phyloP scores from a whole-genome alignment of 768 basidiomycete species.

The Coprinopsis marcescibilis region DNA sequence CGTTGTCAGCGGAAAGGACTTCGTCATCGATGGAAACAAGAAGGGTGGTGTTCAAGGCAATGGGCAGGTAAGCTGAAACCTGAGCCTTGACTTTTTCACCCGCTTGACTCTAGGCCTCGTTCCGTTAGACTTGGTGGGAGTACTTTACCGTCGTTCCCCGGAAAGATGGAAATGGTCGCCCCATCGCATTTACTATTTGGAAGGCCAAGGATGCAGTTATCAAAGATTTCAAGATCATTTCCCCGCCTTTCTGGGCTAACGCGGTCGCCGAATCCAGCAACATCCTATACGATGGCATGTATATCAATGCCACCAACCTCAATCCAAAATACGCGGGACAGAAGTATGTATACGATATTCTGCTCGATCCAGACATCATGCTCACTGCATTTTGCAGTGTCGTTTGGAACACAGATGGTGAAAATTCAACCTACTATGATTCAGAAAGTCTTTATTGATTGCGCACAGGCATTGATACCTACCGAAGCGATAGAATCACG shows the following conservation, averaged over 20 bases:
- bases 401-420: slow-evolving; percentile 59
- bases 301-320: slow-evolving; percentile 50
- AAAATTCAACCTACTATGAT: slow-evolving; percentile 1
- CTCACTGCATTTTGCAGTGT: slow-evolving; percentile 25
- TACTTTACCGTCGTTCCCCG: slow-evolving; percentile 42
- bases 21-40: slow-evolving; percentile 49
- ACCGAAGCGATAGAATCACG: slow-evolving; percentile 41
- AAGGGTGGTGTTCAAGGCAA: slow-evolving; percentile 55
- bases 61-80: slow-evolving; percentile 36
- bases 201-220: slow-evolving; percentile 38
- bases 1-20: slow-evolving; percentile 51
- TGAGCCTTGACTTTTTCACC: neutral
- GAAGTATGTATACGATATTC: slow-evolving; percentile 32
- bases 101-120: neutral
- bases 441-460: neutral
- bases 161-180: slow-evolving; percentile 52
- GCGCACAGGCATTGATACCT: slow-evolving; percentile 40
- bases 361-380: too few species aligned
- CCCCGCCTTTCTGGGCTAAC: slow-evolving; percentile 59
- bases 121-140: slow-evolving; percentile 46
- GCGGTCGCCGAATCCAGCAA: slow-evolving; percentile 44
- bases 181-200: slow-evolving; percentile 48
- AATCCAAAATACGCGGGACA: slow-evolving; percentile 44
- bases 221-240: slow-evolving; percentile 43
- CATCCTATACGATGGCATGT: slow-evolving; percentile 52